Evolutionary conservation across 306 rosid species (phyloP).

Genomic region (Trifolium fragiferum): DNA sequence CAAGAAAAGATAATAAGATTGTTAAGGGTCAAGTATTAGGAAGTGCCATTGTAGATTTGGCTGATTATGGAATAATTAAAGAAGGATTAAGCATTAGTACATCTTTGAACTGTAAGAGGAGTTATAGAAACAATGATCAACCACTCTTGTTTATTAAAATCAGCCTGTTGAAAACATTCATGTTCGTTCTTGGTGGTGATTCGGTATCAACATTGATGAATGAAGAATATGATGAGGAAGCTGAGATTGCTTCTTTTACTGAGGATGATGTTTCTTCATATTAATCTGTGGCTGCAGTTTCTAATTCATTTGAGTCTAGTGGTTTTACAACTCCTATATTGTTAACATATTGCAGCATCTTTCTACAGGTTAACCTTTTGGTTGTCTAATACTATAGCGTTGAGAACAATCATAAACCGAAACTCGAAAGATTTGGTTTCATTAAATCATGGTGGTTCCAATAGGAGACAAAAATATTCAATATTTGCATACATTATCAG

Average conservation of each 20-base stretch:
- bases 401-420: too few species aligned
- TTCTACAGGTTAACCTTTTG: too few species aligned
- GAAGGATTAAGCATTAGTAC: conserved; percentile 60
- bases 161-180: conserved; percentile 65
- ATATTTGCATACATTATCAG: too few species aligned
- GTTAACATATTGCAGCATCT: too few species aligned
- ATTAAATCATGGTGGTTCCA: too few species aligned
- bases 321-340: conserved; percentile 44
- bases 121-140: conserved; percentile 72
- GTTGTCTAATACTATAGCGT: too few species aligned
- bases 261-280: conserved; percentile 90
- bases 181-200: conserved; percentile 57
- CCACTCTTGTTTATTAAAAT: conserved; percentile 68
- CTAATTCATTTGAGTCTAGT: conserved; percentile 50
- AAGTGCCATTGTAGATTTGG: conserved; percentile 73
- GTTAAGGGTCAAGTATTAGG: conserved; percentile 83
- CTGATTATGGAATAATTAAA: conserved; percentile 75
- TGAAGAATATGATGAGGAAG: conserved; percentile 79
- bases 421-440: too few species aligned
- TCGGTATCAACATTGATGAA: conserved; percentile 68
- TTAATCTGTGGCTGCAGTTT: conserved; percentile 61
- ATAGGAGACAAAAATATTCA: too few species aligned
- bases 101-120: conserved; percentile 82
- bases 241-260: conserved; percentile 67
- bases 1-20: conserved; percentile 77